Conservation (phyloP, 306 rosid species). For the Trichosanthes truncata region DNA sequence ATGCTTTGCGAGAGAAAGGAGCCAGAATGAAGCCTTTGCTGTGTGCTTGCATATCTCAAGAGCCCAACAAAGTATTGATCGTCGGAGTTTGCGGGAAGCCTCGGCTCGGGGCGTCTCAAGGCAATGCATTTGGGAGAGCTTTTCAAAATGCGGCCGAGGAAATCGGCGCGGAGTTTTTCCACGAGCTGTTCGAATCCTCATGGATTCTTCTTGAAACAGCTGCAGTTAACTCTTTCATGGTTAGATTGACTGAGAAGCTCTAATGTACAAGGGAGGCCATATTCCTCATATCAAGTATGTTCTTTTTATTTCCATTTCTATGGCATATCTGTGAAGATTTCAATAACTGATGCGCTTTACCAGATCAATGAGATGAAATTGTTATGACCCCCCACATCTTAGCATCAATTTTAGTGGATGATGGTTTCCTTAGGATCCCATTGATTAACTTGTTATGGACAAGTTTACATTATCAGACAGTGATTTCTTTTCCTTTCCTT, state of each 20-base stretch:
- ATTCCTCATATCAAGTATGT: neutral
- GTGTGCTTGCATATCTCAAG: slow-evolving; percentile 91
- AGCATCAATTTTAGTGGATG: neutral
- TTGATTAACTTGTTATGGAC: neutral
- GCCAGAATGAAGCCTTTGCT: slow-evolving; percentile 90
- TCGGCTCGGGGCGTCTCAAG: slow-evolving; percentile 75
- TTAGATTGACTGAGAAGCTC: slow-evolving; percentile 75
- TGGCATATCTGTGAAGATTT: neutral
- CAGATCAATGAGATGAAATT: neutral
- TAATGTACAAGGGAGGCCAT: slow-evolving; percentile 26
- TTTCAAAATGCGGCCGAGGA: slow-evolving; percentile 75
- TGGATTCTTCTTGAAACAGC: slow-evolving; percentile 78
- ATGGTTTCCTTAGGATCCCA: neutral
- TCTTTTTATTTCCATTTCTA: neutral
- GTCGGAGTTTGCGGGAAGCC: slow-evolving; percentile 97
- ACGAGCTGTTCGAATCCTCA: slow-evolving; percentile 86
- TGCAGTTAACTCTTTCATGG: slow-evolving; percentile 76
- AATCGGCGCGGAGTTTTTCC: slow-evolving; percentile 67
- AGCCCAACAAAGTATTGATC: slow-evolving; percentile 57
- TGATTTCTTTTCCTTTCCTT: neutral
- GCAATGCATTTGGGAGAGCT: slow-evolving; percentile 80
- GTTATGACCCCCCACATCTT: neutral
- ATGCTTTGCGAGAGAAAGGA: slow-evolving; percentile 85
- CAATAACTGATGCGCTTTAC: neutral
- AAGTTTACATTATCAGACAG: neutral